Percentiles rank a stretch among this genome's conserved stretches.
phyloP scores from a whole-genome alignment of 2,329 filamentous ascomycete genomes.

The Pestalotiopsis sp. region DNA sequence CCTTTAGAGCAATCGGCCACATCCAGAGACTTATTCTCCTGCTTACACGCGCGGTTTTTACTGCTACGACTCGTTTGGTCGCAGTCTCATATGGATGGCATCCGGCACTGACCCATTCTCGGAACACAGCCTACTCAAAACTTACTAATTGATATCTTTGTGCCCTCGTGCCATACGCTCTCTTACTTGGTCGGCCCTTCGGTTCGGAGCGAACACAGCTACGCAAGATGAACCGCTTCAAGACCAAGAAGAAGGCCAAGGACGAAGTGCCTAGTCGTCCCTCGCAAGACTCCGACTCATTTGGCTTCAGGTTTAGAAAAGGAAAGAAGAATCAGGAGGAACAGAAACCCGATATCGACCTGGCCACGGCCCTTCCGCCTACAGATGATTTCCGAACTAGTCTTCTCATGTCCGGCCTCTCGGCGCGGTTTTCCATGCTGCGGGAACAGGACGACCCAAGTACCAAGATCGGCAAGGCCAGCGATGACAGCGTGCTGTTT shows the following conservation, averaged over 20 bases:
- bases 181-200: not conserved
- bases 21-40: not conserved
- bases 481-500: slow-evolving; percentile 88
- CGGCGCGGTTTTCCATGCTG: slow-evolving; percentile 94
- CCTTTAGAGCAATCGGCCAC: not conserved
- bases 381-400: slow-evolving; percentile 93
- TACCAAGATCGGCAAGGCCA: slow-evolving; percentile 88
- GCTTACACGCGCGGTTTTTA: not conserved
- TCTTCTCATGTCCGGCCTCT: slow-evolving; percentile 91
- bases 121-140: not conserved
- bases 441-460: slow-evolving; percentile 90
- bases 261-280: slow-evolving; percentile 52
- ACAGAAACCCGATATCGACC: slow-evolving; percentile 69
- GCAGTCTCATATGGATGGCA: not conserved
- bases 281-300: slow-evolving; percentile 55
- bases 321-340: slow-evolving; percentile 55
- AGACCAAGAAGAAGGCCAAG: slow-evolving; percentile 70
- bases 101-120: not conserved
- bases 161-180: not conserved
- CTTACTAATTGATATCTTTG: not conserved
- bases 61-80: not conserved
- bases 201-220: not conserved
- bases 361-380: slow-evolving; percentile 73
- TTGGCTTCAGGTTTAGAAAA: slow-evolving; percentile 56
- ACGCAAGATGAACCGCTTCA: slow-evolving; percentile 71